A percentile compares a stretch with the other conserved stretches of the same genome.
These are phyloP conservation scores for Lactarius vividus DNA, from an alignment of 768 basidiomycete genomes.

Conservation along the genomic window DNA sequence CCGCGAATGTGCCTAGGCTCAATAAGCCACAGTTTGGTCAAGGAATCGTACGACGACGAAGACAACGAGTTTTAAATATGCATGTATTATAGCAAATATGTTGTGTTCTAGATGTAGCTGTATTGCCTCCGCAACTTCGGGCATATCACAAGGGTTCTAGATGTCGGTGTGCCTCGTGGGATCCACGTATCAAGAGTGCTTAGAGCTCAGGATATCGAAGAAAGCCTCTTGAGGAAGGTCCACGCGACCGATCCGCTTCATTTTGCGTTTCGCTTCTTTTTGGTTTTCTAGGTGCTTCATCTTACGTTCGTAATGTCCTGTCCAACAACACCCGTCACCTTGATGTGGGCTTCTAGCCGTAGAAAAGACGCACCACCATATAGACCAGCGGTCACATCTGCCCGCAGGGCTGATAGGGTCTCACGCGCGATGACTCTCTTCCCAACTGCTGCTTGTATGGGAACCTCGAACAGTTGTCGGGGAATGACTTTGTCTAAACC, in stretches of 20 bases:
- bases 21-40: slow-evolving; percentile 58
- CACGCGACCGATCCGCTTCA: slow-evolving; percentile 87
- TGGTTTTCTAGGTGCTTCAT: slow-evolving; percentile 86
- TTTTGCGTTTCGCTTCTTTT: slow-evolving; percentile 85
- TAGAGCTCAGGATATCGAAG: slow-evolving; percentile 79
- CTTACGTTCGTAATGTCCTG: slow-evolving; percentile 90
- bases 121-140: slow-evolving; percentile 3
- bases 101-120: slow-evolving; percentile 16
- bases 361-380: slow-evolving; percentile 66
- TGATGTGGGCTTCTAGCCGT: not conserved
- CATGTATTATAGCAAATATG: slow-evolving; percentile 18
- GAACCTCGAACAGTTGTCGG: slow-evolving; percentile 88
- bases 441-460: slow-evolving; percentile 92
- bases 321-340: not conserved
- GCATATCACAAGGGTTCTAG: slow-evolving; percentile 11
- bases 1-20: slow-evolving; percentile 19
- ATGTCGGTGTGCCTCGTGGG: slow-evolving; percentile 5
- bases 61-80: slow-evolving; percentile 70
- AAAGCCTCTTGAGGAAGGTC: slow-evolving; percentile 95
- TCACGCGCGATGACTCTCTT: slow-evolving; percentile 86
- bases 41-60: slow-evolving; percentile 95
- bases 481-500: slow-evolving; percentile 84
- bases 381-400: slow-evolving; percentile 91
- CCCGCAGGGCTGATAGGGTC: slow-evolving; percentile 78
- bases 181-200: slow-evolving; percentile 33